A percentile compares a stretch with the other conserved stretches of the same genome.
Evolutionary conservation across 225 moss, liverwort and hornwort genomes (phyloP).

Genomic region (Marchantia paleacea): DNA sequence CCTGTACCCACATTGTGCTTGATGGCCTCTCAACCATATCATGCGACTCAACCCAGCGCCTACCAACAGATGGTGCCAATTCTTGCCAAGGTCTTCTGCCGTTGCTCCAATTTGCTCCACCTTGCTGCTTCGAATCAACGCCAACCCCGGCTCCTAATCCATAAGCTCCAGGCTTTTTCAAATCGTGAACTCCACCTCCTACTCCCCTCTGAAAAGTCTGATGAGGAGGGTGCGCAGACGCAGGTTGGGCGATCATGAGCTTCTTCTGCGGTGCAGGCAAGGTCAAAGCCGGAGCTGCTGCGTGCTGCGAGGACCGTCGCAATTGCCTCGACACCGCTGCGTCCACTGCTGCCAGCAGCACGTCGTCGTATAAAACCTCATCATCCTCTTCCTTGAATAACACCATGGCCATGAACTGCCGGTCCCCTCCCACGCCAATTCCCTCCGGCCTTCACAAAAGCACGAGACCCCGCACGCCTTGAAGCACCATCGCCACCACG

Average conservation of each 20-base stretch:
- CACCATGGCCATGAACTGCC: conserved; percentile 28
- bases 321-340: conserved; percentile 24
- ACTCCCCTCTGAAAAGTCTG: conserved; percentile 1
- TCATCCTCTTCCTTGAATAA: conserved; percentile 30
- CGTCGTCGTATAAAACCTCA: conserved; percentile 28
- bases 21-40: conserved; percentile 25
- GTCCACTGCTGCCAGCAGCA: conserved; percentile 31
- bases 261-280: conserved; percentile 31
- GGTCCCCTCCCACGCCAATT: too few relatives aligned
- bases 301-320: conserved; percentile 16
- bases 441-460: too few relatives aligned
- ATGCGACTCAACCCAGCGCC: conserved; percentile 10
- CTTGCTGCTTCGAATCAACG: conserved; percentile 5
- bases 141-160: not conserved
- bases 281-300: conserved; percentile 16
- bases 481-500: too few relatives aligned
- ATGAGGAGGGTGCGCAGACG: not conserved
- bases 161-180: conserved; percentile 3
- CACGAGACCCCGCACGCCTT: too few relatives aligned
- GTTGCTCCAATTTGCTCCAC: not conserved
- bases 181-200: not conserved
- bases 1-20: conserved; percentile 29
- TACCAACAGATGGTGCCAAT: not conserved
- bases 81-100: conserved; percentile 30
- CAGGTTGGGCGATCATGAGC: conserved; percentile 14